phyloP scores from a whole-genome alignment of 495 filamentous ascomycete species.

The Podospora anserina region DNA sequence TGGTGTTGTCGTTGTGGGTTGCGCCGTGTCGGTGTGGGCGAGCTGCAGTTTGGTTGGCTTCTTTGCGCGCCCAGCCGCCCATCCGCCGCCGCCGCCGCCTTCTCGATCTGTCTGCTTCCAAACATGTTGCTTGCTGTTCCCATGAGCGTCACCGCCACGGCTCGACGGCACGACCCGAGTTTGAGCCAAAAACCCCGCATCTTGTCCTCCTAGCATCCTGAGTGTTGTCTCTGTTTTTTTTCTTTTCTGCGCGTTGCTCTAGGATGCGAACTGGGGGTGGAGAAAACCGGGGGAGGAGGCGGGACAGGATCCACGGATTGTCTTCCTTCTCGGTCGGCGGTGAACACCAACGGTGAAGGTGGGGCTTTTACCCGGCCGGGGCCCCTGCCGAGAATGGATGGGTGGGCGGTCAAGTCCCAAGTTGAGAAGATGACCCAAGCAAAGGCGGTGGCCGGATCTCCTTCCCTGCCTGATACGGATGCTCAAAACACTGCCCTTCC shows the following conservation, averaged over 20 bases:
- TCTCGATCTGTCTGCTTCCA: background rate
- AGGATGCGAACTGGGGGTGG: background rate
- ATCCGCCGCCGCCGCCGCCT: background rate
- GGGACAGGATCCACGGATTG: background rate
- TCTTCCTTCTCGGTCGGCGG: slow-evolving; percentile 2
- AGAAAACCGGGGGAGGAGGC: background rate
- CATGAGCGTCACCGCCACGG: background rate
- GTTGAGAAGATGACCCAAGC: slow-evolving; percentile 1
- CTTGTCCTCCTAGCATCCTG: background rate
- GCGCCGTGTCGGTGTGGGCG: background rate
- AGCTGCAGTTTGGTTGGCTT: background rate
- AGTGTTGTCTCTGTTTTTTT: background rate
- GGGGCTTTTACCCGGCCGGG: background rate
- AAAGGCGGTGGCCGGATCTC: slow-evolving; percentile 9
- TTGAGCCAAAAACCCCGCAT: slow-evolving; percentile 2
- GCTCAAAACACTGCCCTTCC: background rate
- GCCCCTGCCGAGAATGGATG: background rate
- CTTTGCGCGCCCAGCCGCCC: background rate
- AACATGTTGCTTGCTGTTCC: background rate
- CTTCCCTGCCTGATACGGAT: background rate
- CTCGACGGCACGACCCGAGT: background rate
- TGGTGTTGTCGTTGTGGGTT: background rate
- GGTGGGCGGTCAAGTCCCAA: slow-evolving; percentile 6
- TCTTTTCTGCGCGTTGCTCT: background rate
- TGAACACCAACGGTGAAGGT: slow-evolving; percentile 3